phyloP scores from a whole-genome alignment of 306 rosid species.

The Acacia confusa region DNA sequence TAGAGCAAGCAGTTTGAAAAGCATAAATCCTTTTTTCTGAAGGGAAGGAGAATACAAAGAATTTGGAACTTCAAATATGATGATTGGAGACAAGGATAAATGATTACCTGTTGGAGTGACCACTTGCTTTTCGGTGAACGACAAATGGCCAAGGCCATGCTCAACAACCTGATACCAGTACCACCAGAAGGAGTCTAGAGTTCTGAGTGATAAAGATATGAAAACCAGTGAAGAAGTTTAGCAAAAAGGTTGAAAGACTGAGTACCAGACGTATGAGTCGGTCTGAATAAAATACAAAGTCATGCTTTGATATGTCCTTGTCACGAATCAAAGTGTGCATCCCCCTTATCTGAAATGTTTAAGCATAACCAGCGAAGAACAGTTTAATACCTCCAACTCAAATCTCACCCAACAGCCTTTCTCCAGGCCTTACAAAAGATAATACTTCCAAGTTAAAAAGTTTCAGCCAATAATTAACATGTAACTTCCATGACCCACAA shows the following conservation, averaged over 20 bases:
- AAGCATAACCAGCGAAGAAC: constrained; percentile 38
- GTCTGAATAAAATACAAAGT: constrained; percentile 93
- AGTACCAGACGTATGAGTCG: constrained; percentile 92
- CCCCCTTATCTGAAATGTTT: constrained; percentile 79
- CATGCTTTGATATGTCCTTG: constrained; percentile 86
- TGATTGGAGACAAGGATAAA: constrained; percentile 5
- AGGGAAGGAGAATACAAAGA: constrained; percentile 1
- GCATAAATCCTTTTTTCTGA: constrained; percentile 25
- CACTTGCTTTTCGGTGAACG: constrained; percentile 96
- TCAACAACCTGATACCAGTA: constrained; percentile 76
- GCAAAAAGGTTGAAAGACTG: constrained; percentile 20
- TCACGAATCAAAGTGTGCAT: constrained; percentile 98
- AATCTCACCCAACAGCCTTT: constrained; percentile 3
- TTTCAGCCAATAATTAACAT: background rate
- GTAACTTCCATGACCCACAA: background rate
- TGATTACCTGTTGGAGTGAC: constrained; percentile 85
- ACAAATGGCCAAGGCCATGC: constrained; percentile 97
- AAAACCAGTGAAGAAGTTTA: constrained; percentile 27
- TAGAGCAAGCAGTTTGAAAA: constrained; percentile 5
- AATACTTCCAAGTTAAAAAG: background rate
- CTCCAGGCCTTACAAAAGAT: constrained; percentile 13
- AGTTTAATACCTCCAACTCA: constrained; percentile 8
- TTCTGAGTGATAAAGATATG: constrained; percentile 6
- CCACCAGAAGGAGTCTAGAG: constrained; percentile 15
- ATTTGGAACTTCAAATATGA: constrained; percentile 19